A percentile compares a stretch with the other conserved stretches of the same genome.
phyloP scores from a whole-genome alignment of 768 basidiomycete genomes.

The Paxillus rubicundulus region DNA sequence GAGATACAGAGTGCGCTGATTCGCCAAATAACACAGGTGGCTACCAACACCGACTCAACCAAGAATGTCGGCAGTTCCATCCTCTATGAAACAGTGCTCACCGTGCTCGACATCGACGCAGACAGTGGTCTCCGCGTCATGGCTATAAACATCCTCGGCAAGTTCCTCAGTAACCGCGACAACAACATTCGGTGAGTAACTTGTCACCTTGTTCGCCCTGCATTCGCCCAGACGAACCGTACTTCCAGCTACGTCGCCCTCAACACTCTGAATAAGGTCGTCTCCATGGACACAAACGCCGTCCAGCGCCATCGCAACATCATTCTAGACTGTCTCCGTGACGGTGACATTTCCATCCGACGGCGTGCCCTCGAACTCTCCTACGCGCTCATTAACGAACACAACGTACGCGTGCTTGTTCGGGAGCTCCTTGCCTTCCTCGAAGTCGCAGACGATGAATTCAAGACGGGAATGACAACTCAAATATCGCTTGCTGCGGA shows the following conservation, averaged over 20 bases:
- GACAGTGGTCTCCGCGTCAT: constrained; percentile 94
- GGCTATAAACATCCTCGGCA: constrained; percentile 99
- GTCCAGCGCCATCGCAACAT: constrained; percentile 98
- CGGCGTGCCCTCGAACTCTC: constrained; percentile 95
- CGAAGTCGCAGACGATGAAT: constrained; percentile 97
- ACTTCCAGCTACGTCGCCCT: constrained; percentile 85
- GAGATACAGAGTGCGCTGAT: background rate
- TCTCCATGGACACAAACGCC: constrained; percentile 95
- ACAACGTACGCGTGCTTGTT: constrained; percentile 88
- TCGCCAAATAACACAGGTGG: constrained; percentile 58
- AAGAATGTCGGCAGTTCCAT: constrained; percentile 99
- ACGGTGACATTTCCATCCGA: constrained; percentile 98
- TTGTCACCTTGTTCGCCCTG: background rate
- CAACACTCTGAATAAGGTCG: constrained; percentile 97
- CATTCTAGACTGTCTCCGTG: constrained; percentile 98
- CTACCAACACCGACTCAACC: constrained; percentile 96
- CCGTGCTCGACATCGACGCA: constrained; percentile 95
- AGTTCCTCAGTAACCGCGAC: constrained; percentile 95
- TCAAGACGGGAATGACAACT: constrained; percentile 97
- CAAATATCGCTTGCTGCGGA: constrained; percentile 96
- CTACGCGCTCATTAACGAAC: constrained; percentile 94
- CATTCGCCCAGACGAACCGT: constrained; percentile 3
- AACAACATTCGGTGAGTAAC: constrained; percentile 92
- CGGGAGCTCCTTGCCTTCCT: constrained; percentile 94
- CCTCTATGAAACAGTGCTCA: constrained; percentile 94